Evolutionary conservation across 306 rosid species (phyloP), one percentile per base, ranked within the genome.

Genomic region (Fragaria nilgerrensis): DNA sequence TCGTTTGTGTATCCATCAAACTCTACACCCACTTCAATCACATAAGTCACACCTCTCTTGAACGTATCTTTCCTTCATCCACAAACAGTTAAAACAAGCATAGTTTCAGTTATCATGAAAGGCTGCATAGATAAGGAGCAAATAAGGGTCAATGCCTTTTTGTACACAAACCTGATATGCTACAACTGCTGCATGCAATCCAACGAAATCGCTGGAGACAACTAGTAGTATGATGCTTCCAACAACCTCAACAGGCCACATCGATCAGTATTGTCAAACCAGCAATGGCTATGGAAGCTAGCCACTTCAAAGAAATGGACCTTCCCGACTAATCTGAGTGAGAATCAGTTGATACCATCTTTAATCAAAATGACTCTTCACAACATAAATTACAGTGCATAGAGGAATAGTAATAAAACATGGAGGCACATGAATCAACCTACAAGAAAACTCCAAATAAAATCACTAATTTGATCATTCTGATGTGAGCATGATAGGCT

Each of bases 21-120:
- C 80, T 90, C 97, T 45, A 94, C 92, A 79, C 89, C 92, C 93
- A 93, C 90, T 70, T 96, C 92, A 77, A 90, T 70, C 76, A 89
- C 85, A 80, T 84, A 93, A 41, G 97, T 91, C 62, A 89, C 56
- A 89, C 94, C 96, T 85, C 94, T 76, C 11, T 77, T 82, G 73
- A 88, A 89, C 59, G 96, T 32, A 93, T 81, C 89, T 86, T 87
- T 90, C 97, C 92, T 92, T 72, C 79, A 81, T n/a, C 44, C 81
- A 82, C 50, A 79, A 86, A 81, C n/a, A 68, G 59, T 65, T 20
- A 19, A 74, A 39, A 43, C 32, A 29, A 39, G 53, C 25, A 25
- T 71, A 44, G 78, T 82, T 81, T 59, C 66, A 75, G 29, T 41
- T 2, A 73, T 74, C 62, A 79, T 2, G 17, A 79, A 61, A 47